These are phyloP conservation scores for Xylaria arbuscula DNA, from an alignment of 2,329 filamentous ascomycete genomes.

Conservation along the genomic window DNA sequence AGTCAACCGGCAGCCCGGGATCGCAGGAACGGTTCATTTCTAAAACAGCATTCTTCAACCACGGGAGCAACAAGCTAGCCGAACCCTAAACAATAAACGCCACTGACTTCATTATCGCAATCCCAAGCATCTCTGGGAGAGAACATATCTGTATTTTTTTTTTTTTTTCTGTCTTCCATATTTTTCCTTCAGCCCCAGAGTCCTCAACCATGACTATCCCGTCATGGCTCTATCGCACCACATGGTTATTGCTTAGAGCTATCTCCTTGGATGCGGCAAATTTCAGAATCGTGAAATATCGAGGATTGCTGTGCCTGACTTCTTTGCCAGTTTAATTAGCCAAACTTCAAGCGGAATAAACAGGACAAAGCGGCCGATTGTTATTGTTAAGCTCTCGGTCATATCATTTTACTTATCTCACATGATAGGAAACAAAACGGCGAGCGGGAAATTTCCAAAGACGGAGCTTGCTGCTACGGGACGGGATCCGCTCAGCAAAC, in stretches of 20 bases:
- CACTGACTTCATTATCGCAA: not conserved
- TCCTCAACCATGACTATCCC: not conserved
- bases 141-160: not conserved
- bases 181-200: not conserved
- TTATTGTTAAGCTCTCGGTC: not conserved
- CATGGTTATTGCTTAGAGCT: not conserved
- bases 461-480: not conserved
- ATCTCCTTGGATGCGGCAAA: not conserved
- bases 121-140: not conserved
- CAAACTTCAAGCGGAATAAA: not conserved
- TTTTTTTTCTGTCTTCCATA: not conserved
- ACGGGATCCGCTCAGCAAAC: not conserved
- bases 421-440: not conserved
- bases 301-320: not conserved
- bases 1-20: not conserved
- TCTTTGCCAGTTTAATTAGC: not conserved
- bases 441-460: not conserved
- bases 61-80: not conserved
- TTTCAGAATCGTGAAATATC: not conserved
- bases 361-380: not conserved
- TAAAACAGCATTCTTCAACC: conserved; percentile 6
- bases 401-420: not conserved
- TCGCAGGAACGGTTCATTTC: not conserved
- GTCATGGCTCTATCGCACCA: not conserved
- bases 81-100: not conserved